phyloP scores from a whole-genome alignment of 305 asterid genomes.

The Fraxinus xanthoxyloides region DNA sequence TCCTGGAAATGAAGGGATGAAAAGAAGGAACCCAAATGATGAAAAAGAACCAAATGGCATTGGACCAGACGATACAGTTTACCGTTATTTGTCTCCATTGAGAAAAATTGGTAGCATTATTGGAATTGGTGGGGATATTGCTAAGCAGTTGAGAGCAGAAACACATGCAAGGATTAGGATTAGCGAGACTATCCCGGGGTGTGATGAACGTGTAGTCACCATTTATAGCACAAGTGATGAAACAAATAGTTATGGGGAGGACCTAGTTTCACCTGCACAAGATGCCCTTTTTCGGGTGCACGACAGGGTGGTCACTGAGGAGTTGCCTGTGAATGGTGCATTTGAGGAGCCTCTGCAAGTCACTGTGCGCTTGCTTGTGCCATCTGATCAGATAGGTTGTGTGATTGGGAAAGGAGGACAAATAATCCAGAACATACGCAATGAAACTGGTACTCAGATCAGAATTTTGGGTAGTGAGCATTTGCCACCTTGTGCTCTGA shows the following conservation, averaged over 20 bases:
- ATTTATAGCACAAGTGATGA: constrained; percentile 73
- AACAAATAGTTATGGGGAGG: constrained; percentile 58
- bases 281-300: constrained; percentile 85
- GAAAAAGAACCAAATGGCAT: constrained; percentile 60
- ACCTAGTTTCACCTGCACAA: constrained; percentile 67
- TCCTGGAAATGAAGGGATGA: constrained; percentile 51
- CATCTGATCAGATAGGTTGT: constrained; percentile 84
- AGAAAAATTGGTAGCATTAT: constrained; percentile 79
- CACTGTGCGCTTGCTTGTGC: constrained; percentile 67
- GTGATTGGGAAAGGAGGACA: constrained; percentile 61
- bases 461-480: constrained; percentile 74
- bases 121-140: constrained; percentile 84
- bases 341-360: constrained; percentile 54
- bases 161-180: constrained; percentile 79
- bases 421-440: constrained; percentile 44
- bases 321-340: constrained; percentile 47
- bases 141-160: constrained; percentile 74
- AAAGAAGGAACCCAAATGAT: constrained; percentile 51
- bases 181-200: constrained; percentile 77
- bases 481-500: constrained; percentile 85
- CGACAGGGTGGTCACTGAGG: constrained; percentile 64
- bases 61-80: constrained; percentile 73
- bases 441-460: constrained; percentile 59
- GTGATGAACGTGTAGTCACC: constrained; percentile 85
- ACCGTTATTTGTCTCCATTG: constrained; percentile 72